Evolutionary conservation across 352 stramenopile species (phyloP), one percentile per base, ranked within the genome.

Genomic region (Pythium brassicae): DNA sequence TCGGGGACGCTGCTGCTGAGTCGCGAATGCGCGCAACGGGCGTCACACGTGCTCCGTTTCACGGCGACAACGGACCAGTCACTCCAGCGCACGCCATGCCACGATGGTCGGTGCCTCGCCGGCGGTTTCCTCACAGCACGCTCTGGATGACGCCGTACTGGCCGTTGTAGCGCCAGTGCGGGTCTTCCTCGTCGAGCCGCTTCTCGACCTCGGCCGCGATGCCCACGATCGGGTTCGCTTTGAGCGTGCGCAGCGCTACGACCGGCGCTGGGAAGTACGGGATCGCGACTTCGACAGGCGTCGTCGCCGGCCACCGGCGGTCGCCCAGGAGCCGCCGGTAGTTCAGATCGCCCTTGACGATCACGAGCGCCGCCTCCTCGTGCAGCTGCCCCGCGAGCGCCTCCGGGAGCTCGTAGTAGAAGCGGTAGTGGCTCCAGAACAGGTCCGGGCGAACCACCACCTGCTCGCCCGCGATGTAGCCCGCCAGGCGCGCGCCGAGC

Each of bases 291-390:
- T 84, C 58, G 50, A 98, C 87, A 0, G 84, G 81, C 15, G 77
- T 94, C 17, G 82, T 79, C 23, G 87, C 75, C 2, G 78, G 74
- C 94, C 94, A 99, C 57, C 90, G 65, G 27, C 92, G 79, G 66
- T 99, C 97, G 6, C 94, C 94, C 2, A 98, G 68, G 17, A 99
- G 61, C 8, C 95, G 86, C n/a, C 96, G 82, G 71, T 99, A 99
- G 66, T 99, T 99, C 40, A 97, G 89, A 66, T 99, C 96, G 20
- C 96, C 96, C 71, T 99, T 99, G 17, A 98, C 76, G 71, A 99
- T 97, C 47, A 97, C 88, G 22, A 99, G 75, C 45, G 90, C 68
- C 22, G 74, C 68, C 8, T 83, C 67, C 0, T n/a, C 40, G 3
- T 44, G 29, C 1, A 90, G 26, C 2, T 61, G 64, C 22, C 45